These are phyloP conservation scores for Dryadomyces quercus-mongolicae DNA, from an alignment of 2,329 filamentous ascomycete genomes.

Conservation along the genomic window DNA sequence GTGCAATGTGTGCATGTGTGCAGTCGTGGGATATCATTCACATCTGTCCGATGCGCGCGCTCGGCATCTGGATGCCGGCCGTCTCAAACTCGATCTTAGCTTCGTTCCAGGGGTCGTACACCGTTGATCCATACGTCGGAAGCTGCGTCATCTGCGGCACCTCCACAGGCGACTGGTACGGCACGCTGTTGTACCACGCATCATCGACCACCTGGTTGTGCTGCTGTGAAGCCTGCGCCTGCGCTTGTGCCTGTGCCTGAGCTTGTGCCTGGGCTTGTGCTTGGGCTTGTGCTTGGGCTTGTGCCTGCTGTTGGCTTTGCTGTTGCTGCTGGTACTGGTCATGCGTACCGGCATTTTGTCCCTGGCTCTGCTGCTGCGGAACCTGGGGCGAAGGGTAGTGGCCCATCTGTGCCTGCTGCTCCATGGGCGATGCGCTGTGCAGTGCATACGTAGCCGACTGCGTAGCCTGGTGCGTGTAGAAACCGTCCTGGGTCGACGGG, in stretches of 20 bases:
- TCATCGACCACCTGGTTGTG: slow-evolving; percentile 23
- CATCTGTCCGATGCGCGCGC: slow-evolving; percentile 43
- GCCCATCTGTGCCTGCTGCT: slow-evolving; percentile 25
- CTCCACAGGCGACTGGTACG: slow-evolving; percentile 46
- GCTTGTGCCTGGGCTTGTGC: slow-evolving; percentile 11
- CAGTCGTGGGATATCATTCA: slow-evolving; percentile 18
- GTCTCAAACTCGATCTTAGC: slow-evolving; percentile 48
- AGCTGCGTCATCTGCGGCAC: slow-evolving; percentile 41
- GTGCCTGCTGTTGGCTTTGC: slow-evolving; percentile 21
- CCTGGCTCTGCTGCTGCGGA: slow-evolving; percentile 15
- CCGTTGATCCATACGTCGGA: slow-evolving; percentile 34
- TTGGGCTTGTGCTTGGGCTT: slow-evolving; percentile 10
- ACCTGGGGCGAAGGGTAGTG: slow-evolving; percentile 27
- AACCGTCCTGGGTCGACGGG: slow-evolving; percentile 38
- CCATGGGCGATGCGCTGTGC: slow-evolving; percentile 33
- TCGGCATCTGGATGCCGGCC: slow-evolving; percentile 46
- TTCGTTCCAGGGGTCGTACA: slow-evolving; percentile 37
- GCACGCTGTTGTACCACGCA: slow-evolving; percentile 37
- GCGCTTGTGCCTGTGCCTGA: background rate
- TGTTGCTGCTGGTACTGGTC: slow-evolving; percentile 16
- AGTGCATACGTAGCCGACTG: slow-evolving; percentile 36
- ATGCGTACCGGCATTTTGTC: background rate
- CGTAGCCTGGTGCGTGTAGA: slow-evolving; percentile 44
- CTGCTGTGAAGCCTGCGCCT: slow-evolving; percentile 24
- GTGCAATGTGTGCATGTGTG: no score